Base-by-base conservation (phyloP, 495 filamentous ascomycete genomes). In the Hypoxylon cercidicola region DNA sequence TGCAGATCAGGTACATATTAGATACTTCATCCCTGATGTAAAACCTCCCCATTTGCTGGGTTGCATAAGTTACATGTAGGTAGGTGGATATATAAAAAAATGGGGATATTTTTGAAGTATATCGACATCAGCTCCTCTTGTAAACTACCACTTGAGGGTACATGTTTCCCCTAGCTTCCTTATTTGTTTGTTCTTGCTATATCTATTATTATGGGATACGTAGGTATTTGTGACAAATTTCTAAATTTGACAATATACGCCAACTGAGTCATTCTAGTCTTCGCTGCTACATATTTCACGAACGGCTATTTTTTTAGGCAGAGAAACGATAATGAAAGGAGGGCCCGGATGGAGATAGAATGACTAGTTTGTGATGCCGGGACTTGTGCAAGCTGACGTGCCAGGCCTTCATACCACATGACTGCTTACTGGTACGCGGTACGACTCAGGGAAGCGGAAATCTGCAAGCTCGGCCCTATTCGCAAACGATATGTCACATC, bases 401-500 rank as follows among this genome's bases (percentile, higher is more conserved):
- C 9, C 16, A 47, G 25, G 34, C 16, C 40, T 8, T 1, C 25
- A 44, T 18, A 30, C 2, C 47, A 30, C 46, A 62, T 45, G 39
- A 18, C 43, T 43, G 41, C 53, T 35, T 19, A 28, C 15, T 30
- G 15, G 21, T 28, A 53, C 20, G 48, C 41, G 8, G 47, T 62
- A 48, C 30, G 43, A 40, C 25, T 54, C 59, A 25, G 18, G 30
- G 5, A 43, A 55, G 50, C 49, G 43, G 19, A 55, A 60, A 43
- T 32, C 55, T 55, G 54, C 55, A 60, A 55, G 65, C 32, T 39
- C 49, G 52, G 51, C 55, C 53, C 49, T 32, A 58, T 54, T 49
- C 43, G 15, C 34, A 59, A 59, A 59, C 64, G 64, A 68, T 59
- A 25, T 68, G 55, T 68, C 64, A 68, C 54, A 68, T 66, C 35